Conservation (phyloP, 768 basidiomycete genomes). For the Solioccasus polychromus region DNA sequence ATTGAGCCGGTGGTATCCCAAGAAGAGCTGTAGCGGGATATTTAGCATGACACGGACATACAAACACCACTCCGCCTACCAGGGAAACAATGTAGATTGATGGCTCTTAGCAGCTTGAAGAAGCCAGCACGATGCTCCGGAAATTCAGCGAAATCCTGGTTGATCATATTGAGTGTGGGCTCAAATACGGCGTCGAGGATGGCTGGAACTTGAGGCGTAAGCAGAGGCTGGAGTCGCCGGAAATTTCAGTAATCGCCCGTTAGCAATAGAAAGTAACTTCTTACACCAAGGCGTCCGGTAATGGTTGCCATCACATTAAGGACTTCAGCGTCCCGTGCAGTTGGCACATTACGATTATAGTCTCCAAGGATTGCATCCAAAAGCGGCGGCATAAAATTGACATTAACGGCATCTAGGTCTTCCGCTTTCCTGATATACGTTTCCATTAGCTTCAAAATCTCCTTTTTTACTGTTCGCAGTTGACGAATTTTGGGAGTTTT, state of each 20-base stretch:
- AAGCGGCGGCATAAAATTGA: constrained; percentile 89
- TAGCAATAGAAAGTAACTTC: constrained; percentile 30
- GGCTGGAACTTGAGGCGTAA: constrained; percentile 92
- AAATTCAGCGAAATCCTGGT: constrained; percentile 98
- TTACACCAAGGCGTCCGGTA: constrained; percentile 82
- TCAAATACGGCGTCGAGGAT: constrained; percentile 97
- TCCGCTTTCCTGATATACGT: constrained; percentile 97
- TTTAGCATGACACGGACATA: not conserved
- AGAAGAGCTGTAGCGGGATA: constrained; percentile 53
- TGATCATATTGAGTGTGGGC: constrained; percentile 97
- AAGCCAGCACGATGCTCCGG: constrained; percentile 97
- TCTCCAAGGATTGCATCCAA: constrained; percentile 98
- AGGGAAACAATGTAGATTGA: constrained; percentile 93
- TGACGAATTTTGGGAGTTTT: constrained; percentile 96
- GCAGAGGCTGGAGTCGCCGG: constrained; percentile 52
- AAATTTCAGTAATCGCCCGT: constrained; percentile 5
- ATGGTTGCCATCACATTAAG: constrained; percentile 97
- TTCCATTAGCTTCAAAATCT: constrained; percentile 95
- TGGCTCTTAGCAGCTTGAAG: constrained; percentile 91
- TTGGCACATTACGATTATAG: constrained; percentile 91
- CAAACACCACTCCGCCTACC: constrained; percentile 47
- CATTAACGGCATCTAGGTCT: constrained; percentile 90
- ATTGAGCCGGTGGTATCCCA: constrained; percentile 83
- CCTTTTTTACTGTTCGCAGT: constrained; percentile 96
- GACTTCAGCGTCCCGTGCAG: constrained; percentile 94